Base-by-base conservation (phyloP, 805 yeast species). In the Metschnikowia proteae region DNA sequence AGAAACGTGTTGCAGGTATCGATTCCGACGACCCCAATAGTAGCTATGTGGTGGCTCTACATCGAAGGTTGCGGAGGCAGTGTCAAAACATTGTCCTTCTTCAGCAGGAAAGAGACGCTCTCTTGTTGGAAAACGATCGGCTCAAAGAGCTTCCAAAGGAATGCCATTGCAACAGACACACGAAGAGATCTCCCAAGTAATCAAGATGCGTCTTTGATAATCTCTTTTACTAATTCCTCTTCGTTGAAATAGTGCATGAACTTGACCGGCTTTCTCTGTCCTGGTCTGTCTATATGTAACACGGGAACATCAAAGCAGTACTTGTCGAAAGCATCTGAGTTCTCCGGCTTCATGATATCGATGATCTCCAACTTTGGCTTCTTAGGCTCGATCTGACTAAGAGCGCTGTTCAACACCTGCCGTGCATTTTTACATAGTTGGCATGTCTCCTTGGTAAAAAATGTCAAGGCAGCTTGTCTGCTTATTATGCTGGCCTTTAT, bases 221-320 rank as follows among this genome's bases (percentile, higher is more conserved):
- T 30, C 28, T 31, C 43, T 29, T 40, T 23, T 22, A 40, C 54
- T 3, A 85, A 61, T 49, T 82, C 82, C 4, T 76, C 78, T 39
- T 75, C 74, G 47, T 81, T 68, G 48, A 86, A 75, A 47, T 80
- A 74, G 64, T 86, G 92, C 85, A 86, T 84, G 60, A 82, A 80
- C 57, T 81, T 82, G 4, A 76, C 74, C 2, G 83, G 75, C 40
- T 76, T 71, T 31, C 59, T 67, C 45, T 75, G 76, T 5, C 61
- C 64, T 1, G 60, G 67, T 49, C 82, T 70, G 56, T 82, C 83
- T 6, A 86, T 71, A 61, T 86, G 91, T 37, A 86, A 60, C 0
- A 86, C 95, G 0, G 95, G 95, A 5, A 86, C 84, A 60, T 86
- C 95, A 61, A 81, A 85, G 56, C 90, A 81, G 56, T 86, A 86